Conservation (phyloP, 257 asterid genomes). For the Lantana camara region DNA sequence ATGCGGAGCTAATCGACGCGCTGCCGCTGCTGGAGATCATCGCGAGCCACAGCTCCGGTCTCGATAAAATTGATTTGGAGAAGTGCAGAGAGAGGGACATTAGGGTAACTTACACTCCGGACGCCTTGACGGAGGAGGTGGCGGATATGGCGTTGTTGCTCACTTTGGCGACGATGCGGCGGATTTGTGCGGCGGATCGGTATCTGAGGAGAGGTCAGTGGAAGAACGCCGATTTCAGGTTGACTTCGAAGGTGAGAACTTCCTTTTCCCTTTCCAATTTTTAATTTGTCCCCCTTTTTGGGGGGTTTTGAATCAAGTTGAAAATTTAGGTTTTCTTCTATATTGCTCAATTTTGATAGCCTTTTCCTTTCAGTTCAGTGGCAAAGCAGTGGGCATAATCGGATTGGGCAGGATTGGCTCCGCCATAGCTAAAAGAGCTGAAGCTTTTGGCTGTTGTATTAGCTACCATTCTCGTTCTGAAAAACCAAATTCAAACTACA, state of each 20-base stretch:
- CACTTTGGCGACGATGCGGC: slow-evolving; percentile 51
- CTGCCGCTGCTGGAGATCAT: slow-evolving; percentile 55
- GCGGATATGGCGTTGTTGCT: slow-evolving; percentile 59
- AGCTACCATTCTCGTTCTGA: slow-evolving; percentile 58
- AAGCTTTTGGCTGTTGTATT: slow-evolving; percentile 69
- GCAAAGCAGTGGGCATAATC: slow-evolving; percentile 70
- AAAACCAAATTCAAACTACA: slow-evolving; percentile 48
- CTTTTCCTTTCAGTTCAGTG: slow-evolving; percentile 53
- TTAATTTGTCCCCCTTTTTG: no score
- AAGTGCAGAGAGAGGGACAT: slow-evolving; percentile 62
- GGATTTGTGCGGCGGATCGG: slow-evolving; percentile 52
- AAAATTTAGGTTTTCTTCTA: no score
- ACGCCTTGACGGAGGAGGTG: slow-evolving; percentile 52
- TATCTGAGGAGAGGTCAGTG: slow-evolving; percentile 49
- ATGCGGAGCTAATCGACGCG: slow-evolving; percentile 51
- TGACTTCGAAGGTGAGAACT: slow-evolving; percentile 46
- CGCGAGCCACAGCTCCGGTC: slow-evolving; percentile 61
- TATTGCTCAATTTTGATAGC: neutral
- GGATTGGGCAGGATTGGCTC: slow-evolving; percentile 84
- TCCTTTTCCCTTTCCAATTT: neutral
- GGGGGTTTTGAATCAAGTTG: neutral
- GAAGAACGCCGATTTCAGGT: slow-evolving; percentile 49
- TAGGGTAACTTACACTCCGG: slow-evolving; percentile 61
- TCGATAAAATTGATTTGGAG: slow-evolving; percentile 56
- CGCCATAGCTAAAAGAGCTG: slow-evolving; percentile 74